These are phyloP conservation scores for Crucihimalaya himalaica DNA, from an alignment of 345 rosid species.

Conservation along the genomic window DNA sequence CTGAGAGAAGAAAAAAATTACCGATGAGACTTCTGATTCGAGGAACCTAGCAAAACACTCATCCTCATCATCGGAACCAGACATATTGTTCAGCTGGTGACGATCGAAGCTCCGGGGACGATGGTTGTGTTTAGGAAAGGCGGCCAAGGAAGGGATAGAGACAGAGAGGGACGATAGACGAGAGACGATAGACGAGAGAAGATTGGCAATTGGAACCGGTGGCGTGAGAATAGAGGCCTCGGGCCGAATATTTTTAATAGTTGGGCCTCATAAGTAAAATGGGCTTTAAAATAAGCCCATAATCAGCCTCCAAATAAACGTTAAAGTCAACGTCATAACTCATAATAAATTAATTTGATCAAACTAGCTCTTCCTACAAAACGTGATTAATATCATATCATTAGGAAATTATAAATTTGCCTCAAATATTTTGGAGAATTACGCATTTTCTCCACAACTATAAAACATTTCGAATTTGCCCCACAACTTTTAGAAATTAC, in stretches of 20 bases:
- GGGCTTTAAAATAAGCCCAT: not conserved
- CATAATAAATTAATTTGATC: not conserved
- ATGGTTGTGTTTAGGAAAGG: not conserved
- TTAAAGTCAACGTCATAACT: not conserved
- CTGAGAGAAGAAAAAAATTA: not conserved
- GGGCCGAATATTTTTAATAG: conserved; percentile 4
- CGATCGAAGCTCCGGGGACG: conserved; percentile 37
- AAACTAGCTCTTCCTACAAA: not conserved
- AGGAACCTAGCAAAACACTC: conserved; percentile 67
- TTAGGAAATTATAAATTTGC: too few relatives aligned
- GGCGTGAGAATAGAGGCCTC: conserved; percentile 27
- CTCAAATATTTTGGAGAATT: too few relatives aligned
- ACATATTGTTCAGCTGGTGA: conserved; percentile 39
- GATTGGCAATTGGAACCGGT: conserved; percentile 24
- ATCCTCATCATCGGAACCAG: conserved; percentile 69
- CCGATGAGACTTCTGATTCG: conserved; percentile 76
- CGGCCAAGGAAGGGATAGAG: conserved; percentile 30
- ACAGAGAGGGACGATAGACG: too few relatives aligned
- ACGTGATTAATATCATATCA: too few relatives aligned
- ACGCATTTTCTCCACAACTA: too few relatives aligned
- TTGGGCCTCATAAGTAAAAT: not conserved
- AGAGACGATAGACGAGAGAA: not conserved
- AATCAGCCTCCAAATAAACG: not conserved
- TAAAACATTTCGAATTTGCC: too few relatives aligned
- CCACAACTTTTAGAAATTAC: too few relatives aligned